phyloP scores from a whole-genome alignment of 371 early-diverging fungal species.

The Lichtheimia ramosa region DNA sequence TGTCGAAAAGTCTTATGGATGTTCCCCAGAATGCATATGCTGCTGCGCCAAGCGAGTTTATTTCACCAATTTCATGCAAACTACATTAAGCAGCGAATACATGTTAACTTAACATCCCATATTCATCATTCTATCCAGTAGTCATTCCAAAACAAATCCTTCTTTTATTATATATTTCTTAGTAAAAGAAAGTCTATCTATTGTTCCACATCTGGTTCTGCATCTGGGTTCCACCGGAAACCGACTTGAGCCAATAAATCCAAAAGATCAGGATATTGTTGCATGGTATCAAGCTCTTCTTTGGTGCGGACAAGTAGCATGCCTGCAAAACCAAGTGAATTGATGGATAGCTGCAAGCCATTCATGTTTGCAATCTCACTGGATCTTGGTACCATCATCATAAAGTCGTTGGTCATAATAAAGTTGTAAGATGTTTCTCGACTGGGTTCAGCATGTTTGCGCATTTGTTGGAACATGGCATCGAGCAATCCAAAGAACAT shows the following conservation, averaged over 20 bases:
- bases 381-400: conserved; percentile 71
- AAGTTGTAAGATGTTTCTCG: conserved; percentile 59
- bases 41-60: too few relatives aligned
- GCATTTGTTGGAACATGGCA: conserved; percentile 50
- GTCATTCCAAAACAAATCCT: too few relatives aligned
- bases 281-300: conserved; percentile 51
- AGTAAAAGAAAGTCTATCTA: neutral
- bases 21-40: too few relatives aligned
- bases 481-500: conserved; percentile 53
- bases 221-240: conserved; percentile 23
- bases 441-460: conserved; percentile 25
- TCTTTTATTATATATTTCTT: too few relatives aligned
- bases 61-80: too few relatives aligned
- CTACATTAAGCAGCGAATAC: too few relatives aligned
- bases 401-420: conserved; percentile 67
- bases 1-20: too few relatives aligned
- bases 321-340: conserved; percentile 76
- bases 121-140: too few relatives aligned
- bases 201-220: conserved; percentile 11
- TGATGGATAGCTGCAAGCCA: conserved; percentile 43
- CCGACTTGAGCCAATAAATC: conserved; percentile 27
- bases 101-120: too few relatives aligned
- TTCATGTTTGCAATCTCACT: conserved; percentile 36
- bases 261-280: conserved; percentile 40
- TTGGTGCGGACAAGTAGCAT: conserved; percentile 57